Percentiles rank a stretch among this genome's conserved stretches.
Conservation (phyloP, 225 moss, liverwort and hornwort genomes). For the Sphagnum tenellum region DNA sequence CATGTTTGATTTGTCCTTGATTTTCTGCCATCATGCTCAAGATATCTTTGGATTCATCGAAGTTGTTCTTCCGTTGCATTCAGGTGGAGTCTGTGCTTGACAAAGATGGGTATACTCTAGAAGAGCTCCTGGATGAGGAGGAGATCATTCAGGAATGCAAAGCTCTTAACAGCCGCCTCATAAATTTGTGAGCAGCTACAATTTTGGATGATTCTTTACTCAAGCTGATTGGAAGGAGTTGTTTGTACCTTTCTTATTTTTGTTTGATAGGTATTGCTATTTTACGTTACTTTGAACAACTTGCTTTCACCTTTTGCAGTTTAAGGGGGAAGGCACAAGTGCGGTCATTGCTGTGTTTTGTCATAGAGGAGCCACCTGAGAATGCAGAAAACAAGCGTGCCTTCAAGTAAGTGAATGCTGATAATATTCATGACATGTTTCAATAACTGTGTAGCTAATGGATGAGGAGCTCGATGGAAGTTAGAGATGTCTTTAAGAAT, state of each 20-base stretch:
- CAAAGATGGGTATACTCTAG: conserved; percentile 87
- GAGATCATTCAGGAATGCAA: conserved; percentile 99
- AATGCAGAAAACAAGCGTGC: conserved; percentile 91
- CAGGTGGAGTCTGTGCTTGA: conserved; percentile 99
- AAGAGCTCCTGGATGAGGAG: conserved; percentile 99
- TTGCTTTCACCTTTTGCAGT: conserved; percentile 16
- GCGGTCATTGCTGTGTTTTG: conserved; percentile 79
- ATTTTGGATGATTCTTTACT: no score
- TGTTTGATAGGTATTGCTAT: no score
- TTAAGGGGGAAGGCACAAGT: conserved; percentile 82
- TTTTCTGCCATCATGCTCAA: no score
- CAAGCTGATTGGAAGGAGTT: no score
- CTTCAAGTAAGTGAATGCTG: conserved; percentile 64
- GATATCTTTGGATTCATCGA: background rate
- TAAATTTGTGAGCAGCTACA: conserved; percentile 67
- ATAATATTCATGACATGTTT: no score
- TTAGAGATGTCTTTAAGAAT: no score
- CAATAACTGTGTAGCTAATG: no score
- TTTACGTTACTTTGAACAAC: background rate
- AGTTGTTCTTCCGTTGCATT: background rate
- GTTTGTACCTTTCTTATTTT: no score
- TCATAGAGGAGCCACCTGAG: conserved; percentile 97
- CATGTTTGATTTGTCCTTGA: no score
- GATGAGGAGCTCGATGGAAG: no score
- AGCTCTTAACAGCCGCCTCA: conserved; percentile 82